Conservation (phyloP, 768 basidiomycete genomes). For the Dendrothele bispora region DNA sequence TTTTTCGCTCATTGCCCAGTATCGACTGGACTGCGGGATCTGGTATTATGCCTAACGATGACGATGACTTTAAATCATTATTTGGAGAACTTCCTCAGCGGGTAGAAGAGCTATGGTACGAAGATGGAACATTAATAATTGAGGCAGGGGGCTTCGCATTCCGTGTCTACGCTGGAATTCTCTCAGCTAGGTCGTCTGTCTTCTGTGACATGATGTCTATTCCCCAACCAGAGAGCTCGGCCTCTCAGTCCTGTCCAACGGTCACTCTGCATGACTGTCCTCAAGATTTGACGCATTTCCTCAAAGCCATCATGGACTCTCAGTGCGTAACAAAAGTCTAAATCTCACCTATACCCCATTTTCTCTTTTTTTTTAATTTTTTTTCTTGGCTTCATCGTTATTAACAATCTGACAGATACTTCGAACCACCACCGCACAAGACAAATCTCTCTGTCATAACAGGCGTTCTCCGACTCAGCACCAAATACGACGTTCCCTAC, state of each 20-base stretch:
- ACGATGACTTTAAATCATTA: too few species aligned
- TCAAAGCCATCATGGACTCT: conserved; percentile 28
- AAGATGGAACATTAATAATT: conserved; percentile 42
- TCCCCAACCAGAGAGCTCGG: conserved; percentile 30
- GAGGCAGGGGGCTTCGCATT: conserved; percentile 34
- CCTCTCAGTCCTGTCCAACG: conserved; percentile 29
- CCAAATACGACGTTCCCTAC: conserved; percentile 38
- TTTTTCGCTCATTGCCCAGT: too few species aligned
- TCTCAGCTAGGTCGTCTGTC: conserved; percentile 33
- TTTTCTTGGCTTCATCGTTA: neutral
- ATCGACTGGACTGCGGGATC: too few species aligned
- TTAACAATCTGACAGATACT: conserved; percentile 21
- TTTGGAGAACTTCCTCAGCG: too few species aligned
- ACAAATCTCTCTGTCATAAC: conserved; percentile 30
- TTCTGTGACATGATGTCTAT: conserved; percentile 40
- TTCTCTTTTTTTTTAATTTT: neutral
- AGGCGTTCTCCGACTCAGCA: conserved; percentile 35
- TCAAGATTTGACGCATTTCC: conserved; percentile 32
- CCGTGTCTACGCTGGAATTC: conserved; percentile 33
- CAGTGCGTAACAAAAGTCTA: conserved; percentile 9
- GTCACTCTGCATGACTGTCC: conserved; percentile 34
- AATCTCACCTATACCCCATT: conserved; percentile 31
- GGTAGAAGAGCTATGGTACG: conserved; percentile 29
- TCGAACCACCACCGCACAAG: conserved; percentile 31
- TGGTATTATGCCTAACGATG: too few species aligned